phyloP scores from a whole-genome alignment of 352 stramenopile species.

The Pythium folliculosum region DNA sequence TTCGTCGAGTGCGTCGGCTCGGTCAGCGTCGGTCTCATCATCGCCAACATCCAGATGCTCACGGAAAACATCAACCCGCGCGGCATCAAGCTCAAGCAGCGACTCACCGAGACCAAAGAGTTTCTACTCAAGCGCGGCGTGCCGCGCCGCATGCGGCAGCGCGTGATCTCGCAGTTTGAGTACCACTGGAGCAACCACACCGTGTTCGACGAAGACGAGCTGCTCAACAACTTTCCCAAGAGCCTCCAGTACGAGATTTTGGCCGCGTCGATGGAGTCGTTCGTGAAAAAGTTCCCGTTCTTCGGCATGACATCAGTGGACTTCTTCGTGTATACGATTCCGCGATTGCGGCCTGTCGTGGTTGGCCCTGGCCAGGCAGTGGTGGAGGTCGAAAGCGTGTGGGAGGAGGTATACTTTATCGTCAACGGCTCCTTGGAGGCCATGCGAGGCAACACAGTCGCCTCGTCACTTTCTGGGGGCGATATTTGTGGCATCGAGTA shows the following conservation, averaged over 20 bases:
- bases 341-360: constrained; percentile 61
- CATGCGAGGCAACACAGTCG: constrained; percentile 58
- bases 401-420: constrained; percentile 83
- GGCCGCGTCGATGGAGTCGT: constrained; percentile 71
- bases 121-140: constrained; percentile 75
- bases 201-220: constrained; percentile 69
- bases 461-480: constrained; percentile 53
- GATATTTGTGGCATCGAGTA: constrained; percentile 84
- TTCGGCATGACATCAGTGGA: constrained; percentile 75
- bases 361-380: constrained; percentile 57
- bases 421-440: constrained; percentile 57
- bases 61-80: constrained; percentile 91
- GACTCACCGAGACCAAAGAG: constrained; percentile 79
- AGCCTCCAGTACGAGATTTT: constrained; percentile 83
- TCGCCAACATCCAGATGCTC: constrained; percentile 92
- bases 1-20: constrained; percentile 82
- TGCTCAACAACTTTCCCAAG: constrained; percentile 67
- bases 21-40: constrained; percentile 91
- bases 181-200: constrained; percentile 76
- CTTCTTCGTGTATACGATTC: constrained; percentile 74
- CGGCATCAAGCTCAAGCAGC: constrained; percentile 68
- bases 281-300: constrained; percentile 77
- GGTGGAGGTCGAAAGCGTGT: constrained; percentile 77
- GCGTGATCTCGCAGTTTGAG: constrained; percentile 80
- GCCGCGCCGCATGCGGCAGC: constrained; percentile 58